Conservation (phyloP, 1,284 basidiomycete species). For the Ganoderma lucidum region DNA sequence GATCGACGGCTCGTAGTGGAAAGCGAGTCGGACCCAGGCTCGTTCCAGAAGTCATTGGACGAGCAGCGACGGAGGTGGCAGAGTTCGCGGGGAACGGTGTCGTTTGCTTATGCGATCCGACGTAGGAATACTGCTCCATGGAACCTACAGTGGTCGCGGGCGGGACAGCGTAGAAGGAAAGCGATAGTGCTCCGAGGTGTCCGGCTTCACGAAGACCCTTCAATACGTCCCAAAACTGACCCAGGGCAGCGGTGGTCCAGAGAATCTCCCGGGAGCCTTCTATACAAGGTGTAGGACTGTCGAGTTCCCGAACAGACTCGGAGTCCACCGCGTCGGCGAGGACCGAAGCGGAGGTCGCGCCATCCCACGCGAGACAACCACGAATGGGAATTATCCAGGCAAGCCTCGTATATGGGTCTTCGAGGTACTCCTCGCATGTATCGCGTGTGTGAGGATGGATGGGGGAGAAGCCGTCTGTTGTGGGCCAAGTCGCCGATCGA, state of each 20-base stretch:
- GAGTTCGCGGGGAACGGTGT: not conserved
- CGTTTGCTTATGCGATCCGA: conserved; percentile 25
- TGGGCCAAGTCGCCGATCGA: not conserved
- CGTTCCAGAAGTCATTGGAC: not conserved
- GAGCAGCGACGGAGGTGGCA: conserved; percentile 23
- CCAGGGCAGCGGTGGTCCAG: conserved; percentile 59
- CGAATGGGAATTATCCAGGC: conserved; percentile 74
- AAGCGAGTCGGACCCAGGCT: conserved; percentile 26
- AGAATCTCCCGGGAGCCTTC: conserved; percentile 40
- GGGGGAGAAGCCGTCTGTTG: conserved; percentile 33
- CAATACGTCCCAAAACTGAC: conserved; percentile 63
- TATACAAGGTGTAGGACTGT: not conserved
- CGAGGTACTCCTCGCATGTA: conserved; percentile 38
- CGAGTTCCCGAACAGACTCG: not conserved
- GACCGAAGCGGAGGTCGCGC: conserved; percentile 54
- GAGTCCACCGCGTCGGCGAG: conserved; percentile 25
- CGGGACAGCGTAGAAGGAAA: conserved; percentile 58
- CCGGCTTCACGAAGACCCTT: conserved; percentile 47
- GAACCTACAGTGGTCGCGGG: conserved; percentile 32
- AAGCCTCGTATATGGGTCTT: conserved; percentile 49
- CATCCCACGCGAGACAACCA: conserved; percentile 60
- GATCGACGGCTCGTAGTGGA: conserved; percentile 50
- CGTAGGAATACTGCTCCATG: conserved; percentile 15
- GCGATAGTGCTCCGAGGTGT: conserved; percentile 55
- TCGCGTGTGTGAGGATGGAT: conserved; percentile 52